Conservation (phyloP, 2,329 filamentous ascomycete genomes). For the Aspergillus jensenii region DNA sequence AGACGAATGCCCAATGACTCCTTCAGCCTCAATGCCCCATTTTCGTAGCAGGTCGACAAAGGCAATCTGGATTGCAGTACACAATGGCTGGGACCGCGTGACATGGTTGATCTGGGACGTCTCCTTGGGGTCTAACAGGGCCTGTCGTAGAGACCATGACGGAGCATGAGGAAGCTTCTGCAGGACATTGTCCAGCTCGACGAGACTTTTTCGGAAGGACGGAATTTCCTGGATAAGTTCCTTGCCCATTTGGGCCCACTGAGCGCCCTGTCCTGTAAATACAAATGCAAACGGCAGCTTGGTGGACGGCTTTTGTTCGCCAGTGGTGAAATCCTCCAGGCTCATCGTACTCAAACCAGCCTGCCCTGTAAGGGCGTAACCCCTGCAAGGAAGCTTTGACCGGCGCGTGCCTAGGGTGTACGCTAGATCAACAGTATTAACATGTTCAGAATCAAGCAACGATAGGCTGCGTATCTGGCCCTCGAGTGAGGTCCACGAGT, state of each 20-base stretch:
- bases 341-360: background rate
- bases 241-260: constrained; percentile 32
- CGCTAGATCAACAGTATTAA: background rate
- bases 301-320: background rate
- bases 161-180: constrained; percentile 10
- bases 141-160: background rate
- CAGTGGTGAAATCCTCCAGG: background rate
- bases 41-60: constrained; percentile 26
- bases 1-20: constrained; percentile 51
- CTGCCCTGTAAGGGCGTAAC: background rate
- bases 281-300: constrained; percentile 7
- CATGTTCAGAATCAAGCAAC: background rate
- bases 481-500: background rate
- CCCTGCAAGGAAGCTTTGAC: background rate
- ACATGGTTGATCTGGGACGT: background rate
- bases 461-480: background rate
- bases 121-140: constrained; percentile 2
- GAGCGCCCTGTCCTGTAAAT: constrained; percentile 34
- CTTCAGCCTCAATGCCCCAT: constrained; percentile 34
- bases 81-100: constrained; percentile 22
- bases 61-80: constrained; percentile 29
- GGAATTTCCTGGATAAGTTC: constrained; percentile 5
- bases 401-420: background rate
- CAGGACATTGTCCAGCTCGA: constrained; percentile 16
- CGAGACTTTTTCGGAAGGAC: constrained; percentile 7